A percentile compares a stretch with the other conserved stretches of the same genome.
These are phyloP conservation scores for Pterocarpus macrocarpus DNA, from an alignment of 306 rosid species.

Conservation along the genomic window DNA sequence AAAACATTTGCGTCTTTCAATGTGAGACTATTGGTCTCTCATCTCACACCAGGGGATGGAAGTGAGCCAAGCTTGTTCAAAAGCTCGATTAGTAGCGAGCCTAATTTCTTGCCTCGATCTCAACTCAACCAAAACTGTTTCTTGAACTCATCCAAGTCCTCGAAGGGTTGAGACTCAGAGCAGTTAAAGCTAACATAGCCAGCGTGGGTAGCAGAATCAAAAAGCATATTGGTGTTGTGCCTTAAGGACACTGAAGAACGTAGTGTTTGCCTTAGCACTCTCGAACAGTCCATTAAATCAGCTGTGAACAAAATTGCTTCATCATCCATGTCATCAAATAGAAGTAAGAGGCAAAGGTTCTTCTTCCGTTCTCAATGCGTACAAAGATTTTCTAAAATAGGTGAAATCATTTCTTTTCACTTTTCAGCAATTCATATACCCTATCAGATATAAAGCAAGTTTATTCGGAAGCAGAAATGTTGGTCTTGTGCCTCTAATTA, in stretches of 20 bases:
- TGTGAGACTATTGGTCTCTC: no score
- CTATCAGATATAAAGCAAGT: neutral
- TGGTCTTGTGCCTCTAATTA: slow-evolving; percentile 26
- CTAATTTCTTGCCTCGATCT: no score
- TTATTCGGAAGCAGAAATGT: neutral
- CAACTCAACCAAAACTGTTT: slow-evolving; percentile 71
- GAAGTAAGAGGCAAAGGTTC: slow-evolving; percentile 97
- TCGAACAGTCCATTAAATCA: slow-evolving; percentile 74
- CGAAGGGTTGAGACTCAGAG: slow-evolving; percentile 65
- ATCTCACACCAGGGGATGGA: no score
- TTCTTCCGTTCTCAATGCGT: slow-evolving; percentile 74
- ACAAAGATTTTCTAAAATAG: slow-evolving; percentile 37
- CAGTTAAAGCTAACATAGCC: slow-evolving; percentile 79
- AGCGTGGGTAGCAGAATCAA: slow-evolving; percentile 85
- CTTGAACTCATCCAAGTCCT: slow-evolving; percentile 79
- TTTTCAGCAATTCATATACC: neutral
- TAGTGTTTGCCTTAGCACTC: slow-evolving; percentile 60
- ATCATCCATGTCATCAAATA: slow-evolving; percentile 56
- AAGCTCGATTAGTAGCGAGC: no score
- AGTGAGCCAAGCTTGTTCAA: no score
- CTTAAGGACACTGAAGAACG: slow-evolving; percentile 58
- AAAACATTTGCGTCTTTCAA: no score
- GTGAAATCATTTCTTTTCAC: slow-evolving; percentile 14
- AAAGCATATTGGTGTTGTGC: slow-evolving; percentile 75
- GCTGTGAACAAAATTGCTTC: slow-evolving; percentile 70